Conservation (phyloP, 306 rosid species). For the Cucurbita argyrosperma region DNA sequence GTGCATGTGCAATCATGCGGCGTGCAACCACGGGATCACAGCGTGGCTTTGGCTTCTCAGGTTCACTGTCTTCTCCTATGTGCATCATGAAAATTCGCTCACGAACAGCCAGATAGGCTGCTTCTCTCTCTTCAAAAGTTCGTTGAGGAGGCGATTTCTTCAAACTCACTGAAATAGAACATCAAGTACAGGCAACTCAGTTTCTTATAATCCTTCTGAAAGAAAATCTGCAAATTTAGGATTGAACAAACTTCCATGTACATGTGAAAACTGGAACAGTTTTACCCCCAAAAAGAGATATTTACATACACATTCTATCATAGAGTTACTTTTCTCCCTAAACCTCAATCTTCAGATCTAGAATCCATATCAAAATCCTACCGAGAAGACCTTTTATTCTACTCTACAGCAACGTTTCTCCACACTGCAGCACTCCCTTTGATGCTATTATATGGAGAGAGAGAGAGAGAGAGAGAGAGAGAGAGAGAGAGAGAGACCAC, state of each 20-base stretch:
- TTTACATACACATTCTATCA: neutral
- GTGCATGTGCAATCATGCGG: slow-evolving; percentile 93
- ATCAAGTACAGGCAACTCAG: slow-evolving; percentile 6
- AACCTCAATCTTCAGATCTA: neutral
- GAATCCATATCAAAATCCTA: neutral
- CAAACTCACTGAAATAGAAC: slow-evolving; percentile 25
- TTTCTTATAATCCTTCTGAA: neutral
- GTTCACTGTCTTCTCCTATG: slow-evolving; percentile 37
- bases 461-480: neutral
- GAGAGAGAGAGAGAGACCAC: neutral
- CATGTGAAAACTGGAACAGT: neutral
- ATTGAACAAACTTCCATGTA: neutral
- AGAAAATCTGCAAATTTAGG: neutral
- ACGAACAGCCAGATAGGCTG: slow-evolving; percentile 79
- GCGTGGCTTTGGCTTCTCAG: slow-evolving; percentile 53
- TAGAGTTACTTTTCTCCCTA: neutral
- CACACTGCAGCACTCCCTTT: neutral
- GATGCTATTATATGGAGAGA: neutral
- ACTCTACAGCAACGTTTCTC: neutral
- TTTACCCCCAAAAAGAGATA: neutral
- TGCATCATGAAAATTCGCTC: slow-evolving; percentile 64
- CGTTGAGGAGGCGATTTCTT: slow-evolving; percentile 26
- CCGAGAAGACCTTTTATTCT: neutral
- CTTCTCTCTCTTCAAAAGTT: slow-evolving; percentile 73
- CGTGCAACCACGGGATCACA: slow-evolving; percentile 76